These are phyloP conservation scores for Jacaranda mimosifolia DNA, from an alignment of 257 asterid genomes.

Conservation along the genomic window DNA sequence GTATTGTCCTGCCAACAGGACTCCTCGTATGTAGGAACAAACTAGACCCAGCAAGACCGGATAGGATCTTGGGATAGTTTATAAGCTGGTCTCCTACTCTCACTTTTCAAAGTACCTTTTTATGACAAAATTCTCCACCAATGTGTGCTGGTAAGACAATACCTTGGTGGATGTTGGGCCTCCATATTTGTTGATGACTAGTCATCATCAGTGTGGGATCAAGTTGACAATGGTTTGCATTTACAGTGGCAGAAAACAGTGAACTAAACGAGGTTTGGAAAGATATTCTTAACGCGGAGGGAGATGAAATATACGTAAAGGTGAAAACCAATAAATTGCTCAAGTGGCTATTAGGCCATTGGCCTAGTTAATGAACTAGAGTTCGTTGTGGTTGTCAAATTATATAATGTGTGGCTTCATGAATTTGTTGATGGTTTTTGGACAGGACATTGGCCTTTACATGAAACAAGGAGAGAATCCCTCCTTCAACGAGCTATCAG, in stretches of 20 bases:
- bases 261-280: constrained; percentile 95
- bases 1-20: too few species aligned
- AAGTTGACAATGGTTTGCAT: constrained; percentile 22
- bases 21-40: too few species aligned
- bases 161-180: too few species aligned
- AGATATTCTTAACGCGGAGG: constrained; percentile 89
- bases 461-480: constrained; percentile 84
- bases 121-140: too few species aligned
- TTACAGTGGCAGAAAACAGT: constrained; percentile 83
- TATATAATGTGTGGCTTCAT: not conserved
- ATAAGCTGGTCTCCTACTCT: too few species aligned
- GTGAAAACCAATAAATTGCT: constrained; percentile 41
- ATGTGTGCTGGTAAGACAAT: too few species aligned
- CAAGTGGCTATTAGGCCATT: not conserved
- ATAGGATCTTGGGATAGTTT: too few species aligned
- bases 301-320: constrained; percentile 97
- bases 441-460: constrained; percentile 83
- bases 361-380: not conserved
- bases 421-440: constrained; percentile 30
- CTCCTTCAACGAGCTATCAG: constrained; percentile 83
- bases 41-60: too few species aligned
- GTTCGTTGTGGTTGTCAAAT: not conserved
- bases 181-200: too few species aligned
- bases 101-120: too few species aligned
- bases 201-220: not conserved